These are phyloP conservation scores for Nasturtium officinale DNA, from an alignment of 345 rosid genomes.

Conservation along the genomic window DNA sequence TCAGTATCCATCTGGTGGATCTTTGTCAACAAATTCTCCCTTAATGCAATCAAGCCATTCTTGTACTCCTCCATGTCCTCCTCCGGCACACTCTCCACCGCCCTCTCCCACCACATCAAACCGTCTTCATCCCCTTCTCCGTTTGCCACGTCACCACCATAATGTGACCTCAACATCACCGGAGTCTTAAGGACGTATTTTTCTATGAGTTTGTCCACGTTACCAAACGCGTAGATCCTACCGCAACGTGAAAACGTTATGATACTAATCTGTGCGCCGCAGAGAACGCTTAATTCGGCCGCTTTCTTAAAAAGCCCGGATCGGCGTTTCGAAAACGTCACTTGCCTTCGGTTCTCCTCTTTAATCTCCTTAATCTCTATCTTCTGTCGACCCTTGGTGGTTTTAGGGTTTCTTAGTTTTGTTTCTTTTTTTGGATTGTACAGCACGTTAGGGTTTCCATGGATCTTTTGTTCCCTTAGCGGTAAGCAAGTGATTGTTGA, in stretches of 20 bases:
- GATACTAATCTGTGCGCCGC: conserved; percentile 42
- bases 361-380: conserved; percentile 39
- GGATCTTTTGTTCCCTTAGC: background rate
- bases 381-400: conserved; percentile 41
- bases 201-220: conserved; percentile 35
- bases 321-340: conserved; percentile 45
- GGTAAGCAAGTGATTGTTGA: conserved; percentile 22
- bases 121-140: conserved; percentile 21
- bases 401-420: conserved; percentile 26
- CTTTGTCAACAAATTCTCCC: conserved; percentile 26
- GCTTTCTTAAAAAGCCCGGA: conserved; percentile 40
- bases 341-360: conserved; percentile 39
- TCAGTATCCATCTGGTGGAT: conserved; percentile 26
- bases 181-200: conserved; percentile 25
- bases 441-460: conserved; percentile 25
- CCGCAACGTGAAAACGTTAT: conserved; percentile 36
- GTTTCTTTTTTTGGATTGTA: conserved; percentile 15
- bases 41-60: conserved; percentile 23
- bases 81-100: conserved; percentile 40
- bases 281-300: conserved; percentile 40
- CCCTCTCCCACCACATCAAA: conserved; percentile 42
- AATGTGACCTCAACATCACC: conserved; percentile 24
- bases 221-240: conserved; percentile 41
- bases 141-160: background rate
- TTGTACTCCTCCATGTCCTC: conserved; percentile 38